Conservation (phyloP, 495 filamentous ascomycete genomes). For the Tuber brumale region DNA sequence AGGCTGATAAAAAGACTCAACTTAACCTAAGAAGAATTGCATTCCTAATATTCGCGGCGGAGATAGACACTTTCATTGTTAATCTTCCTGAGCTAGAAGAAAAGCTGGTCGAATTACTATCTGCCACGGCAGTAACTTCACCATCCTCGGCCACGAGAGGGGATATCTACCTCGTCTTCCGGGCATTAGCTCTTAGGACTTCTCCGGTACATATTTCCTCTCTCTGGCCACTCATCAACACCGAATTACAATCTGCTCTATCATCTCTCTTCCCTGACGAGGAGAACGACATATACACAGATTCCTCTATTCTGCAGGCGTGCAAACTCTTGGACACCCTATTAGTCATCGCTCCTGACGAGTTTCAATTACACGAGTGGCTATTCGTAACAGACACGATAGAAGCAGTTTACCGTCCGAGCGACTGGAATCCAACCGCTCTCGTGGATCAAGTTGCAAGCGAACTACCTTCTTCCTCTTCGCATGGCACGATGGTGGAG, state of each 20-base stretch:
- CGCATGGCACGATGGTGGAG: constrained; percentile 45
- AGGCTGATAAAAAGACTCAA: constrained; percentile 89
- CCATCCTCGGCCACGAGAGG: constrained; percentile 83
- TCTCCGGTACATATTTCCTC: constrained; percentile 69
- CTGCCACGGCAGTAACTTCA: constrained; percentile 80
- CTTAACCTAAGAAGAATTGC: constrained; percentile 81
- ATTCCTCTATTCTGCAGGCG: constrained; percentile 70
- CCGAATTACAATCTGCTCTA: constrained; percentile 76
- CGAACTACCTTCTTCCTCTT: constrained; percentile 55
- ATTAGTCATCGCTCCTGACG: constrained; percentile 78
- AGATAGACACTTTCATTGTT: constrained; percentile 67
- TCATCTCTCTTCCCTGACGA: constrained; percentile 64
- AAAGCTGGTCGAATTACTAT: constrained; percentile 77
- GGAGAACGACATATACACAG: constrained; percentile 70
- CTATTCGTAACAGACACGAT: constrained; percentile 94
- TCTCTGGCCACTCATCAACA: constrained; percentile 84
- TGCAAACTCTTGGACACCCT: constrained; percentile 86
- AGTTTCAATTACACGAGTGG: constrained; percentile 95
- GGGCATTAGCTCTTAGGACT: constrained; percentile 68
- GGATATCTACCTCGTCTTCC: constrained; percentile 82
- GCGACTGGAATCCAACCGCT: constrained; percentile 64
- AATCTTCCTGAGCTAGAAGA: constrained; percentile 68
- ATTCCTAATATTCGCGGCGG: constrained; percentile 65
- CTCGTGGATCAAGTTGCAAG: constrained; percentile 82
- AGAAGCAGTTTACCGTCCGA: constrained; percentile 83